A percentile compares a stretch with the other conserved stretches of the same genome.
Conservation (phyloP, 257 asterid species). For the Fraxinus quadrangulata region DNA sequence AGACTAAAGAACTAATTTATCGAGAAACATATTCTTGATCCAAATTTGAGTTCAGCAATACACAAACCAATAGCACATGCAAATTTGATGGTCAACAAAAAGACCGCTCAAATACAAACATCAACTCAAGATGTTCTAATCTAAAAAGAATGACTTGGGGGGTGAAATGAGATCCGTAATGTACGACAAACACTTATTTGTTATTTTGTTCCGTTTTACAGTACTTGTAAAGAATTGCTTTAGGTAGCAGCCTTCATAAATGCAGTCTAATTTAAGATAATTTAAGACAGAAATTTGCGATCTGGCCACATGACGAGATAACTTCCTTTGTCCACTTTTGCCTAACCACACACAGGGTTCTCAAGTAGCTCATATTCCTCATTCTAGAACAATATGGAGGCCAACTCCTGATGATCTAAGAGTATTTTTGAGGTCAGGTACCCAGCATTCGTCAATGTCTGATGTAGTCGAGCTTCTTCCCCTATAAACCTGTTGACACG, state of each 20-base stretch:
- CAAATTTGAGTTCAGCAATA: too few species aligned
- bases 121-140: too few species aligned
- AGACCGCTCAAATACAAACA: too few species aligned
- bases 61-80: too few species aligned
- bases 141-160: too few species aligned
- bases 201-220: too few species aligned
- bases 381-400: constrained; percentile 38
- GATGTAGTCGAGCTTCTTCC: constrained; percentile 39
- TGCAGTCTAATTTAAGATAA: not conserved
- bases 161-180: not conserved
- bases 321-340: constrained; percentile 26
- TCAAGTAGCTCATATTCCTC: constrained; percentile 44
- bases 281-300: constrained; percentile 12
- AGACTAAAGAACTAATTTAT: too few species aligned
- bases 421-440: constrained; percentile 44
- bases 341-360: constrained; percentile 38
- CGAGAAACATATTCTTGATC: too few species aligned
- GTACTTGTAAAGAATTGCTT: too few species aligned
- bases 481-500: constrained; percentile 31
- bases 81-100: too few species aligned
- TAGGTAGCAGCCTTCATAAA: too few species aligned
- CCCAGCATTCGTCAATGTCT: constrained; percentile 47
- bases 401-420: constrained; percentile 35
- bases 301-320: constrained; percentile 31
- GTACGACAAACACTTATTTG: too few species aligned